These are phyloP conservation scores for Aureobasidium zeae DNA, from an alignment of 2,329 filamentous ascomycete genomes.

Conservation along the genomic window DNA sequence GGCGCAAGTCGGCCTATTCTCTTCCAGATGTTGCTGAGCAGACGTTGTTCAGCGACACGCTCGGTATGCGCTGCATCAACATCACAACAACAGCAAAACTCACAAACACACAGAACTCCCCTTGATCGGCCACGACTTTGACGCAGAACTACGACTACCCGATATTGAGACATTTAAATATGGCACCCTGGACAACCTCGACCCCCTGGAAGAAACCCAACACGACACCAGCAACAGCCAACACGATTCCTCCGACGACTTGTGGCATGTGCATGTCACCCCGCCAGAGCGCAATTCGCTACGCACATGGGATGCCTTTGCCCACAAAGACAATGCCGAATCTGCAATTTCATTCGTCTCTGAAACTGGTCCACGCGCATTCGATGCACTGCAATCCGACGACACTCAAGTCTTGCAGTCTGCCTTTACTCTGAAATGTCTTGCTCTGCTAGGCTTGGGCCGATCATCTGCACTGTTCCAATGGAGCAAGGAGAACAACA, in stretches of 20 bases:
- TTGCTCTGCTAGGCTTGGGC: slow-evolving; percentile 60
- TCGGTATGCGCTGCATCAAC: neutral
- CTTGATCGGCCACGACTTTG: slow-evolving; percentile 14
- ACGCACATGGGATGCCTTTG: slow-evolving; percentile 63
- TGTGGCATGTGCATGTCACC: slow-evolving; percentile 33
- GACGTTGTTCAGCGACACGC: slow-evolving; percentile 13
- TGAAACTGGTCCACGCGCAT: slow-evolving; percentile 56
- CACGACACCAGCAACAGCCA: neutral
- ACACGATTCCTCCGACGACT: slow-evolving; percentile 24
- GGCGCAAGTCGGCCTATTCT: slow-evolving; percentile 17
- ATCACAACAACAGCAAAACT: slow-evolving; percentile 4
- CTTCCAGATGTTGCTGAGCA: slow-evolving; percentile 6
- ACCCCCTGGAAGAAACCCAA: slow-evolving; percentile 20
- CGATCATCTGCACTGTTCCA: slow-evolving; percentile 62
- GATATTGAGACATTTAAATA: slow-evolving; percentile 34
- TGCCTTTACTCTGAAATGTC: slow-evolving; percentile 37
- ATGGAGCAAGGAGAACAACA: slow-evolving; percentile 45
- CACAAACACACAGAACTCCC: slow-evolving; percentile 9
- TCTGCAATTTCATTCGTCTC: slow-evolving; percentile 46
- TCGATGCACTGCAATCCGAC: slow-evolving; percentile 49
- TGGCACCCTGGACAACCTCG: slow-evolving; percentile 29
- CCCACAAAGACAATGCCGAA: slow-evolving; percentile 33
- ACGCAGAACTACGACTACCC: slow-evolving; percentile 24
- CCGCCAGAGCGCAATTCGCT: slow-evolving; percentile 33
- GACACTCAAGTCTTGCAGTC: slow-evolving; percentile 33